Conservation (phyloP, 768 basidiomycete genomes). For the Phaeotremella skinneri region DNA sequence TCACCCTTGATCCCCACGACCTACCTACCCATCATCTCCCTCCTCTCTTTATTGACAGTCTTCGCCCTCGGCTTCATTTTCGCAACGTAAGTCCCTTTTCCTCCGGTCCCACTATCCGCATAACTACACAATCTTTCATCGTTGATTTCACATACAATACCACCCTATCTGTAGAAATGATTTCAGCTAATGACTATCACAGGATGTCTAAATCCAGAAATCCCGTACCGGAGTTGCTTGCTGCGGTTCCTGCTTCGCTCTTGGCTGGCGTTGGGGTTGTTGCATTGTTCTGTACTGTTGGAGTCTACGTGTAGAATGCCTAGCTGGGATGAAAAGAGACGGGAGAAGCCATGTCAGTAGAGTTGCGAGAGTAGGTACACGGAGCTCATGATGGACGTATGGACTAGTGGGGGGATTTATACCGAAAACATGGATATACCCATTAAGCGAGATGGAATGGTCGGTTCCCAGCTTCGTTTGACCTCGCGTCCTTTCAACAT, state of each 20-base stretch:
- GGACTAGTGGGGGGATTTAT: no score
- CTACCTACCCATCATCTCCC: constrained; percentile 71
- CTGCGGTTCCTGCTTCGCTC: constrained; percentile 70
- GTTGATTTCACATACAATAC: background rate
- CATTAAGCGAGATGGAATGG: no score
- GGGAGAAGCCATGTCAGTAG: background rate
- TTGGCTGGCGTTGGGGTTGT: constrained; percentile 87
- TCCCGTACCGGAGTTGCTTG: constrained; percentile 64
- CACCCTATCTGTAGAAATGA: constrained; percentile 19
- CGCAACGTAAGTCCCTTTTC: constrained; percentile 58
- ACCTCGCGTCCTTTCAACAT: no score
- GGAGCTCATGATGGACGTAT: no score
- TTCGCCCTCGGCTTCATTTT: constrained; percentile 89
- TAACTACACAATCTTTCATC: constrained; percentile 47
- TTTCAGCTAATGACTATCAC: constrained; percentile 20
- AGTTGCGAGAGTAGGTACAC: background rate
- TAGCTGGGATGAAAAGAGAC: background rate
- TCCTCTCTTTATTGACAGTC: constrained; percentile 68
- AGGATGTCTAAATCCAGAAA: constrained; percentile 74
- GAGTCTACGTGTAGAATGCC: constrained; percentile 68
- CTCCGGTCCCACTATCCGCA: background rate
- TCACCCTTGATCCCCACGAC: constrained; percentile 65
- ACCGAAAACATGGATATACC: no score
- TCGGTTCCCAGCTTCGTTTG: no score
- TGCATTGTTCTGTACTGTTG: constrained; percentile 78